Percentiles rank a stretch among this genome's conserved stretches.
phyloP scores from a whole-genome alignment of 306 rosid species.

The Medicago truncatula region MtrunA17r5.0-ANR NC_053042.1:27756001-27756500 shows the following conservation, averaged over 20 bases:
- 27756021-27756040: conserved; percentile 60
- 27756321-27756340: conserved; percentile 49
- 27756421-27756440: too few relatives aligned
- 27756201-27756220: conserved; percentile 84
- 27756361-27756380: neutral
- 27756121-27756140: conserved; percentile 14
- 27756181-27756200: conserved; percentile 92
- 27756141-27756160: conserved; percentile 7
- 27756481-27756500: too few relatives aligned
- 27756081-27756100: conserved; percentile 13
- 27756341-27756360: conserved; percentile 32
- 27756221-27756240: conserved; percentile 82
- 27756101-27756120: conserved; percentile 19
- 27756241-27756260: conserved; percentile 82
- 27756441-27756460: too few relatives aligned
- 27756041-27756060: conserved; percentile 81
- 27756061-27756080: conserved; percentile 50
- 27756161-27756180: conserved; percentile 28
- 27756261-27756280: conserved; percentile 85
- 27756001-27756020: conserved; percentile 68
- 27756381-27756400: conserved; percentile 15
- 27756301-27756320: conserved; percentile 81
- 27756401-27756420: too few relatives aligned
- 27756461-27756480: too few relatives aligned
- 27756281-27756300: conserved; percentile 93